These are phyloP conservation scores for Arachis monticola DNA, from an alignment of 331 rosid species.

Conservation along the genomic window DNA sequence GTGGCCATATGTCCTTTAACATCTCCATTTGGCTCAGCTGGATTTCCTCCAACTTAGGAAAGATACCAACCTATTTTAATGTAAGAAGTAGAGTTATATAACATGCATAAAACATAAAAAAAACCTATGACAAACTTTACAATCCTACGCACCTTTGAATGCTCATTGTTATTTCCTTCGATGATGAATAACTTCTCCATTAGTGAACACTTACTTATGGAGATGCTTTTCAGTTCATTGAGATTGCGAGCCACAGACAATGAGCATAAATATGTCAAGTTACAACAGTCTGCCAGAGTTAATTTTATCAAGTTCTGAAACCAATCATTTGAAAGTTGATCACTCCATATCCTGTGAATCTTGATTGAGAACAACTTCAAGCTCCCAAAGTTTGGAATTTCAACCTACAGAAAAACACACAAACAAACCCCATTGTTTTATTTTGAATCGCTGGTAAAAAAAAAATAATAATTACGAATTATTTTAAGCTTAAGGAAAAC, in stretches of 20 bases:
- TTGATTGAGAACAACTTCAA: conserved; percentile 7
- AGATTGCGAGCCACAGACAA: conserved; percentile 10
- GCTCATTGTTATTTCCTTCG: neutral
- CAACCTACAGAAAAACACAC: conserved; percentile 4
- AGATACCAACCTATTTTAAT: neutral
- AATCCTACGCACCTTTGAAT: conserved; percentile 1
- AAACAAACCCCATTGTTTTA: too few relatives aligned
- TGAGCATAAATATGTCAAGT: conserved; percentile 1
- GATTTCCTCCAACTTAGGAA: conserved; percentile 36
- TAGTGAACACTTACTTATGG: neutral
- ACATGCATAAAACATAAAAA: too few relatives aligned
- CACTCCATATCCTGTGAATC: neutral
- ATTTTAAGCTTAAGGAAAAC: too few relatives aligned
- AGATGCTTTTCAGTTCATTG: conserved; percentile 4
- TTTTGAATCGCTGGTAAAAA: too few relatives aligned
- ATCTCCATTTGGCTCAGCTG: neutral
- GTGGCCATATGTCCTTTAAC: conserved; percentile 13
- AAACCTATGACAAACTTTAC: neutral
- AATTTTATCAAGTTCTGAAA: conserved; percentile 19
- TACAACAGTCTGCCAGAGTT: neutral
- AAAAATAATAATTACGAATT: too few relatives aligned
- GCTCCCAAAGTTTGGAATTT: conserved; percentile 19
- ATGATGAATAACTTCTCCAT: neutral
- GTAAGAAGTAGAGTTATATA: neutral
- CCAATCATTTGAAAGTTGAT: neutral